A percentile compares a stretch with the other conserved stretches of the same genome.
Evolutionary conservation across 805 yeast species (phyloP).

Genomic region (Sporopachydermia lactativora): DNA sequence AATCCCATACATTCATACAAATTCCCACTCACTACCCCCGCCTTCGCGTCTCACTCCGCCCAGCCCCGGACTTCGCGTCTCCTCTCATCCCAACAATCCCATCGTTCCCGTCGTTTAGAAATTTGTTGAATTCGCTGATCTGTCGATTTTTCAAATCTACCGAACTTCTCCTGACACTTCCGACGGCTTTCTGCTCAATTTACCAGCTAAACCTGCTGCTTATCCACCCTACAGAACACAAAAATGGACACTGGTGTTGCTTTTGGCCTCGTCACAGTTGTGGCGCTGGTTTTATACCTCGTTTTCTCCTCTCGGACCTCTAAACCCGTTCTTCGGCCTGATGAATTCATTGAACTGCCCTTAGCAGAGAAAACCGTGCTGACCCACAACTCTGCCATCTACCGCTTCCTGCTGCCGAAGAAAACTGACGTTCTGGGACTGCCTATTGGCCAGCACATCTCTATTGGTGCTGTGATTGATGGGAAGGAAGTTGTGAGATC

Average conservation of each 20-base stretch:
- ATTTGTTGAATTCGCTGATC: too few species aligned
- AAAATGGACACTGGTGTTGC: conserved; percentile 3
- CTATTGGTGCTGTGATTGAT: conserved; percentile 58
- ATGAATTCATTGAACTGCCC: conserved; percentile 65
- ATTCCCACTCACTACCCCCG: too few species aligned
- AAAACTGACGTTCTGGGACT: conserved; percentile 65
- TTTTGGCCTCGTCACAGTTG: conserved; percentile 23
- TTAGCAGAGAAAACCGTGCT: conserved; percentile 62
- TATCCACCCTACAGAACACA: neutral
- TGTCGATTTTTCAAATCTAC: too few species aligned
- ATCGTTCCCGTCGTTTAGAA: too few species aligned
- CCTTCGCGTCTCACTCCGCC: too few species aligned
- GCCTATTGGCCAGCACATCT: conserved; percentile 90
- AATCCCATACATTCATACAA: too few species aligned
- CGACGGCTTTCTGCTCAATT: neutral
- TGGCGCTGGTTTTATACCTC: conserved; percentile 18
- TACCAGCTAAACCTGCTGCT: neutral
- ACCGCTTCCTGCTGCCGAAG: conserved; percentile 72
- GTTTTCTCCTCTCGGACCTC: conserved; percentile 22
- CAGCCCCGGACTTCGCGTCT: too few species aligned
- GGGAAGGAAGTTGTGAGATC: conserved; percentile 77
- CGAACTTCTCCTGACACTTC: neutral
- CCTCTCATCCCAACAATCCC: too few species aligned
- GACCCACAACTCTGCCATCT: conserved; percentile 69
- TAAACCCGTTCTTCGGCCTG: conserved; percentile 45